Evolutionary conservation across 768 basidiomycete genomes (phyloP).

Genomic region (Suillus americanus): DNA sequence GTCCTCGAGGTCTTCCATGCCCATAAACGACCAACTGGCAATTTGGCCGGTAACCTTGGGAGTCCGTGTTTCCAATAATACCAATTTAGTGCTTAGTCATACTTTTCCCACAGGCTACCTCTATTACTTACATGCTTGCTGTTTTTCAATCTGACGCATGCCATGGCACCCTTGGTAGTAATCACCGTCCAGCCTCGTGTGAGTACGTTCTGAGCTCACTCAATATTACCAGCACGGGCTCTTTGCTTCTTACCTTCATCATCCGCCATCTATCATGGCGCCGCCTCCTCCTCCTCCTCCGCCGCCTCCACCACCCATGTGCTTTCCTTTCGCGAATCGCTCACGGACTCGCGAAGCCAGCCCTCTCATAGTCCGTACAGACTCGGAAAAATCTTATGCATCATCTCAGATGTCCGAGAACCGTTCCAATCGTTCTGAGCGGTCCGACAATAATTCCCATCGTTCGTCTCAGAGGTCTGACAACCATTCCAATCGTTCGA

Average conservation of each 20-base stretch:
- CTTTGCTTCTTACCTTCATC: conserved; percentile 19
- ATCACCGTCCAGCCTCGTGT: conserved; percentile 27
- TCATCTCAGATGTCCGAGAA: conserved; percentile 35
- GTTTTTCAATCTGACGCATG: conserved; percentile 24
- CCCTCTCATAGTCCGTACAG: conserved; percentile 27
- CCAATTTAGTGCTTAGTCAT: conserved; percentile 26
- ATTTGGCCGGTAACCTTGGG: conserved; percentile 4
- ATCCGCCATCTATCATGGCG: conserved; percentile 39
- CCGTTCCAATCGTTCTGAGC: conserved; percentile 23
- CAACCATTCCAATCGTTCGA: conserved; percentile 13
- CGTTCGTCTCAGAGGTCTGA: conserved; percentile 27
- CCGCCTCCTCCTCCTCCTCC: conserved; percentile 44
- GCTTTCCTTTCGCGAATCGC: conserved; percentile 51
- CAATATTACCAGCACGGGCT: conserved; percentile 15
- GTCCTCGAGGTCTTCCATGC: conserved; percentile 12
- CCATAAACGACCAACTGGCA: conserved; percentile 16
- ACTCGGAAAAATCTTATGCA: conserved; percentile 47
- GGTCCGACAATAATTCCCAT: conserved; percentile 25
- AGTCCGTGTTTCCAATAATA: conserved; percentile 15
- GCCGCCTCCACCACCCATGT: conserved; percentile 54
- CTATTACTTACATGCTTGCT: background rate
- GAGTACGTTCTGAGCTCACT: conserved; percentile 14
- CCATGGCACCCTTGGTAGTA: conserved; percentile 6
- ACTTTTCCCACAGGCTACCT: conserved; percentile 13
- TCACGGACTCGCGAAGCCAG: conserved; percentile 27